A percentile compares a stretch with the other conserved stretches of the same genome.
phyloP scores from a whole-genome alignment of 768 basidiomycete genomes.

The Kwoniella sp. region DNA sequence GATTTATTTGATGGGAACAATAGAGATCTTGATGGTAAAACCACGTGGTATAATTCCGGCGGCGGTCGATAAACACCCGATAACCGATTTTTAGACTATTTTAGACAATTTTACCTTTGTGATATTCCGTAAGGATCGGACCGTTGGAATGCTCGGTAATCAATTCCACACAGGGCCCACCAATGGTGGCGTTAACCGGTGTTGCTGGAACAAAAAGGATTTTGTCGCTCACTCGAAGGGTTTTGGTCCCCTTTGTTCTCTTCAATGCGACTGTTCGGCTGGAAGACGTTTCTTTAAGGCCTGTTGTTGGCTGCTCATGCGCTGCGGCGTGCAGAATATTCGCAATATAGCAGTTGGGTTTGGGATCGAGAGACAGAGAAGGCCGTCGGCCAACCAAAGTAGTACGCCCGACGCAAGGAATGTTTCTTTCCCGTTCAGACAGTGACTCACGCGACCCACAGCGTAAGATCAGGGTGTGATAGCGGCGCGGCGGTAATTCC shows the following conservation, averaged over 20 bases:
- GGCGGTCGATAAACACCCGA: background rate
- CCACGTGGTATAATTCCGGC: slow-evolving; percentile 7
- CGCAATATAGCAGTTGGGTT: no score
- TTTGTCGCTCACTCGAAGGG: background rate
- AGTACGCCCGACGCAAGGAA: background rate
- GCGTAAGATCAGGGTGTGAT: no score
- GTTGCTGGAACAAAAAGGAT: background rate
- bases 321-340: no score
- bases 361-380: no score
- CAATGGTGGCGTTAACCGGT: no score
- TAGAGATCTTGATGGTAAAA: slow-evolving; percentile 5
- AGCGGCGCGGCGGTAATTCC: no score
- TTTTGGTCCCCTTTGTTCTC: background rate
- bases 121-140: slow-evolving; percentile 1
- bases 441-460: background rate
- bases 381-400: background rate
- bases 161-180: background rate
- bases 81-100: background rate
- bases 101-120: no score
- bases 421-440: background rate
- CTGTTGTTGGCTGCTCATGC: no score
- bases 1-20: slow-evolving; percentile 11
- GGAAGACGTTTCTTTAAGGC: background rate
- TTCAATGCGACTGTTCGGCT: background rate
- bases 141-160: background rate